Base-by-base conservation (phyloP, 495 filamentous ascomycete genomes). In the Daldinia caldariorum region DNA sequence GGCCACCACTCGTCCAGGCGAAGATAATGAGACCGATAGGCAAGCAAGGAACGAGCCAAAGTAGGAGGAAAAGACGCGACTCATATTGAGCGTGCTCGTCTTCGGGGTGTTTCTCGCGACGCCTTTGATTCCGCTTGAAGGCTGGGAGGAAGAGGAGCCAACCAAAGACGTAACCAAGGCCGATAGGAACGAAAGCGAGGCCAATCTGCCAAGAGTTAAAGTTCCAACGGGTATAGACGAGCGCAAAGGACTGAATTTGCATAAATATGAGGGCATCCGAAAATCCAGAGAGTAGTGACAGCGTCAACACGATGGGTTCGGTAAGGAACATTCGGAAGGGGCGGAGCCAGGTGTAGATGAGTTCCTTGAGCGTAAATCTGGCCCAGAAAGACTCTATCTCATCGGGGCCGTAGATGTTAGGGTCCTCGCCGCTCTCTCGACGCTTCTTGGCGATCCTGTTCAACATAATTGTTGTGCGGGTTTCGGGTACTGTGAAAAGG, bases 241-340 rank as follows among this genome's bases (percentile, higher is more conserved):
- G 80, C 1, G 72, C 73, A 74, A 91, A 90, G 0, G 86, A 89
- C 69, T 92, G 88, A 66, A 92, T 87, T 79, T 90, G 91, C 77
- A 89, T 90, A 83, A 92, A 93, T 79, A 94, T 90, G 6, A 94
- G 83, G n/a, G 90, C 91, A 68, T 93, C 91, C 29, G 85, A 88
- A 82, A 93, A 92, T 45, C 91, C 91, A 31, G 87, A 90, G 29
- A 93, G 88, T 9, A 92, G 79, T 2, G 90, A 92, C 1, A 94
- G 81, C 49, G 82, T 85, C 4, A 92, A 80, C 6, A 93, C 91
- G 70, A 94, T 93, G 0, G 90, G 89, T 70, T 94, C 91, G 0
- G 86, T 89, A 16, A 91, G 66, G 79, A 93, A 92, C 89, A 94
- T 94, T 41, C 87, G 84, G 79, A 94, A 93, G 0, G 91, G 90